These are phyloP conservation scores for Penicillium coffeae DNA, from an alignment of 495 filamentous ascomycete genomes.

Conservation along the genomic window DNA sequence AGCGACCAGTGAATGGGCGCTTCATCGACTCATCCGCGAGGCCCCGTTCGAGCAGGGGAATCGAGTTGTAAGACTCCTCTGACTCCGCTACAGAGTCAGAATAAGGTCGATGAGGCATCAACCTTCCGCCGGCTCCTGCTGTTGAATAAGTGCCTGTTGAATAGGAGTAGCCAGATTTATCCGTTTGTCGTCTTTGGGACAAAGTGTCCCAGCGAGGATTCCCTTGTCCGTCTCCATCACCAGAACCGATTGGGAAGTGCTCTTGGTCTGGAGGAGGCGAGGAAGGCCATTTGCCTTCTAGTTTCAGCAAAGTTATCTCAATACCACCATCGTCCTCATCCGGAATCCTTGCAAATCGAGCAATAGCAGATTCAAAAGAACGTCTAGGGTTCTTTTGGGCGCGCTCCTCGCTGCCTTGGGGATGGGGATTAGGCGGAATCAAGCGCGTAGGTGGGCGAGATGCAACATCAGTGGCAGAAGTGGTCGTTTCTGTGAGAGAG, in stretches of 20 bases:
- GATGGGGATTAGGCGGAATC: slow-evolving; percentile 40
- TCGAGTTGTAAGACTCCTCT: slow-evolving; percentile 72
- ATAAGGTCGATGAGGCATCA: slow-evolving; percentile 31
- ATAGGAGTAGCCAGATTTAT: slow-evolving; percentile 22
- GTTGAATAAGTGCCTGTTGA: slow-evolving; percentile 10
- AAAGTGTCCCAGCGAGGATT: slow-evolving; percentile 12
- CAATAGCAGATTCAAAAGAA: slow-evolving; percentile 87
- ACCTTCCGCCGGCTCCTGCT: slow-evolving; percentile 25
- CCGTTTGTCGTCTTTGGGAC: slow-evolving; percentile 25
- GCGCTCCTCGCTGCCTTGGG: slow-evolving; percentile 68
- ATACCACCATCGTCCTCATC: slow-evolving; percentile 93
- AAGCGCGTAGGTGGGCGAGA: slow-evolving; percentile 32
- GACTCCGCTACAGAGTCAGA: slow-evolving; percentile 46
- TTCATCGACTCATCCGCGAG: slow-evolving; percentile 57
- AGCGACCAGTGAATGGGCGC: slow-evolving; percentile 21
- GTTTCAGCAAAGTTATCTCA: slow-evolving; percentile 84
- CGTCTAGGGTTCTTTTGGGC: slow-evolving; percentile 74
- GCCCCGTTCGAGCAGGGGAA: slow-evolving; percentile 70
- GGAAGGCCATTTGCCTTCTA: slow-evolving; percentile 76
- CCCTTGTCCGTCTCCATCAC: slow-evolving; percentile 1
- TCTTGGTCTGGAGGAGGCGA: slow-evolving; percentile 7
- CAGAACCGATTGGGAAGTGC: neutral
- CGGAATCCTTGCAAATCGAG: slow-evolving; percentile 81
- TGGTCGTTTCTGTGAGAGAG: slow-evolving; percentile 50
- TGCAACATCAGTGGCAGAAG: slow-evolving; percentile 16